Percentiles rank a stretch among this genome's conserved stretches.
Evolutionary conservation across 208 protist species (phyloP).

Genomic region (Crithidia bombi): DNA sequence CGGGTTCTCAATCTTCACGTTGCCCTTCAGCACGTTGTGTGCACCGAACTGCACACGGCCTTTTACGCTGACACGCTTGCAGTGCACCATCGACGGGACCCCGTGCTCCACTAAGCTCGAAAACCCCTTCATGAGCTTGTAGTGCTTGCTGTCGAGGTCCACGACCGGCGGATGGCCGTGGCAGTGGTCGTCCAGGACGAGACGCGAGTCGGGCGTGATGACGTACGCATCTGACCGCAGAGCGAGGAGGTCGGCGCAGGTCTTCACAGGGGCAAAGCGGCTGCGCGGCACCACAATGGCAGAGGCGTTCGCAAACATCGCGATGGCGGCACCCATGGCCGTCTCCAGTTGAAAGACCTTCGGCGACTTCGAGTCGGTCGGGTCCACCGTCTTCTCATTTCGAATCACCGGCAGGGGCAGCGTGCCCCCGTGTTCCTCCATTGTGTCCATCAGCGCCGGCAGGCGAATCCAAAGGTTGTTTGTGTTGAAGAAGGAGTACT

Average conservation of each 20-base stretch:
- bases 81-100: slow-evolving; percentile 77
- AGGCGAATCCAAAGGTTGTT: slow-evolving; percentile 99
- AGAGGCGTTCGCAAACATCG: slow-evolving; percentile 78
- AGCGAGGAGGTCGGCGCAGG: slow-evolving; percentile 96
- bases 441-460: slow-evolving; percentile 72
- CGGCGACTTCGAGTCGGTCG: slow-evolving; percentile 56
- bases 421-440: slow-evolving; percentile 61
- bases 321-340: slow-evolving; percentile 96
- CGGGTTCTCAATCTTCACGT: slow-evolving; percentile 69
- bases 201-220: slow-evolving; percentile 65
- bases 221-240: slow-evolving; percentile 95
- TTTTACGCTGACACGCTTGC: slow-evolving; percentile 58
- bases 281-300: slow-evolving; percentile 95
- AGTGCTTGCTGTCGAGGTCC: slow-evolving; percentile 70
- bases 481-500: slow-evolving; percentile 99
- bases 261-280: slow-evolving; percentile 99
- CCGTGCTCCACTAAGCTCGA: slow-evolving; percentile 52
- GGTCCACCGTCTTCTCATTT: slow-evolving; percentile 88
- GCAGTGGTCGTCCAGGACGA: slow-evolving; percentile 58
- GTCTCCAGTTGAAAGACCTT: slow-evolving; percentile 90
- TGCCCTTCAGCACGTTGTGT: slow-evolving; percentile 62
- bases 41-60: slow-evolving; percentile 65
- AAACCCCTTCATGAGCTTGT: slow-evolving; percentile 81
- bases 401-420: slow-evolving; percentile 84
- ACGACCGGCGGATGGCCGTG: slow-evolving; percentile 64